Evolutionary conservation across 176 grass and related monocot species (phyloP), one percentile per base, ranked within the genome.

Genomic region (Microstegium vimineum): DNA sequence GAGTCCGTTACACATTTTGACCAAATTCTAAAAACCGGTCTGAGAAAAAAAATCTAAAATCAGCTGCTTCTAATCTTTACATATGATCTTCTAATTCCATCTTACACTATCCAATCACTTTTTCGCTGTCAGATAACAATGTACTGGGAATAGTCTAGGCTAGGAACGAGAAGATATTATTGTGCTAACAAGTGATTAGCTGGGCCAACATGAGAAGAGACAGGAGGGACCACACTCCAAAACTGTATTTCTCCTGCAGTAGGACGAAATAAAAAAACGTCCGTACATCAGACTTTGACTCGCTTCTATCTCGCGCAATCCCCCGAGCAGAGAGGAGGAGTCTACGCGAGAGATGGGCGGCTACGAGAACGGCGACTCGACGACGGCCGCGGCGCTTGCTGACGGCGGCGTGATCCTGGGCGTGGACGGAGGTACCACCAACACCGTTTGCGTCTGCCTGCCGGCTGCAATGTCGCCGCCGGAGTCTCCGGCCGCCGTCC

Each of bases 361-460:
- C 61, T 88, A 85, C 66, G 82, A 89, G 37, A 97, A 91, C 64
- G 92, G 94, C 26, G 90, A 85, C 26, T 77, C 78, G 56, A 64
- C 51, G 84, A 81, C 69, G 78, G 57, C 77, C 6, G 40, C 42
- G 4, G 33, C 86, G 6, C 52, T 56, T 2, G 72, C 5, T 7
- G 90, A 80, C 25, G 76, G 28, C 6, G 96, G 91, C n/a, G 96
- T 99, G 8, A 78, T 99, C 56, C 90, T 99, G 17, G 96, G 96
- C 23, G 82, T 99, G 52, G 96, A 99, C 30, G 96, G 96, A 15
- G 96, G 96, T 66, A 90, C 96, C 80, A 99, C 93, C 60, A 95
- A 77, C 71, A 99, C 96, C 62, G 96, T 99, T 66, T 99, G 96
- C 89, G 96, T 99, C 69, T 99, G 96, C 87, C 90, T 99, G 69